phyloP scores from a whole-genome alignment of 805 yeast genomes.

The Saccharomycopsis lassenensis region DNA sequence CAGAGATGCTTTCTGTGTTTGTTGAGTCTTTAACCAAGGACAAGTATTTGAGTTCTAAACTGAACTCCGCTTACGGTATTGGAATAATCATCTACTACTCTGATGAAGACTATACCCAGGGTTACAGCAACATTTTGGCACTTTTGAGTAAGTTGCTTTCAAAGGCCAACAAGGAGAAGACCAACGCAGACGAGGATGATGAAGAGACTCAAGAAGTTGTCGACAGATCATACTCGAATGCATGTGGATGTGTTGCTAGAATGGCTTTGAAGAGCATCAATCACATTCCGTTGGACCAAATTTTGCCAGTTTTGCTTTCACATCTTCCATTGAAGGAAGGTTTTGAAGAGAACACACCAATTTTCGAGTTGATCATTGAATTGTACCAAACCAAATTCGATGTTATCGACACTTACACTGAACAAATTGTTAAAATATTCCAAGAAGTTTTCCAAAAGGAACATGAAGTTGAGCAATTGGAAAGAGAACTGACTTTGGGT shows the following conservation, averaged over 20 bases:
- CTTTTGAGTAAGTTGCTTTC: conserved; percentile 60
- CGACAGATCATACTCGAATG: conserved; percentile 82
- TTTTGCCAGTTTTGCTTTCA: conserved; percentile 60
- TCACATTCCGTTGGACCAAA: conserved; percentile 66
- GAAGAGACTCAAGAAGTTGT: conserved; percentile 72
- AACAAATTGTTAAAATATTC: conserved; percentile 55
- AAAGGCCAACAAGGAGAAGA: conserved; percentile 66
- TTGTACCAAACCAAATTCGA: conserved; percentile 57
- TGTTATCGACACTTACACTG: conserved; percentile 42
- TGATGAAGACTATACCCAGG: conserved; percentile 42
- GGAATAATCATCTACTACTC: conserved; percentile 57
- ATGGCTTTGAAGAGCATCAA: conserved; percentile 64
- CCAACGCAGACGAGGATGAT: conserved; percentile 42
- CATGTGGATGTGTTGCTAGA: conserved; percentile 95
- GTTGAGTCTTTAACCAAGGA: conserved; percentile 59
- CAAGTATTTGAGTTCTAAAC: conserved; percentile 77
- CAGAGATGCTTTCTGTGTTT: conserved; percentile 63
- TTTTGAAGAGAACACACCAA: conserved; percentile 86
- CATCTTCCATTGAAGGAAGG: conserved; percentile 84
- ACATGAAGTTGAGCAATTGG: conserved; percentile 57
- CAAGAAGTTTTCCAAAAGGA: conserved; percentile 66
- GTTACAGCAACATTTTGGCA: conserved; percentile 58
- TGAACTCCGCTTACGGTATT: conserved; percentile 92
- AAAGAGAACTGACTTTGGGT: conserved; percentile 67
- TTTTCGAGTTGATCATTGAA: conserved; percentile 64